These are phyloP conservation scores for Gossypium turneri DNA, from an alignment of 345 rosid genomes.

Conservation along the genomic window DNA sequence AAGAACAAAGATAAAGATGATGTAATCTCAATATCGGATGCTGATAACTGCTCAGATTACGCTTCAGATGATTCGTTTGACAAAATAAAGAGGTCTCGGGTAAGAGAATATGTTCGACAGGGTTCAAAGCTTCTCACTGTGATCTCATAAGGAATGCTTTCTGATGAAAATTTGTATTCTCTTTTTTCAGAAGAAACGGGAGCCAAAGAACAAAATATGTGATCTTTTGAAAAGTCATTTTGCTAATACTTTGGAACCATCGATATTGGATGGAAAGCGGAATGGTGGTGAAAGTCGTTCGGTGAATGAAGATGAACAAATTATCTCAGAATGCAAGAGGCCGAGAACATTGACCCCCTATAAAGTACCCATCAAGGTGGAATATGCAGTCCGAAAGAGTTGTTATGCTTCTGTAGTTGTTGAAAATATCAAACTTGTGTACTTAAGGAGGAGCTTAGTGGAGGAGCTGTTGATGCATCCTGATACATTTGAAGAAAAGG, in stretches of 20 bases:
- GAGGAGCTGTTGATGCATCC: conserved; percentile 32
- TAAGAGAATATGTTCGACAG: neutral
- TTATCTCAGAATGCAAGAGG: conserved; percentile 26
- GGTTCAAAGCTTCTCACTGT: neutral
- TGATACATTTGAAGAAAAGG: conserved; percentile 34
- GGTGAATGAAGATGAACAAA: conserved; percentile 15
- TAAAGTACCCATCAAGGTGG: conserved; percentile 14
- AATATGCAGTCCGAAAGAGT: conserved; percentile 23
- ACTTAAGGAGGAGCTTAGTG: conserved; percentile 49
- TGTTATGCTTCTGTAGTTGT: conserved; percentile 38
- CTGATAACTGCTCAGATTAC: neutral
- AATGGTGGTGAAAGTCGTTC: conserved; percentile 21
- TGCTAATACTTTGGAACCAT: conserved; percentile 24
- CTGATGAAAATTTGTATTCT: conserved; percentile 41
- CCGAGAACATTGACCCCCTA: conserved; percentile 16
- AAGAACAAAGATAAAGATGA: neutral
- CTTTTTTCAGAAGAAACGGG: conserved; percentile 37
- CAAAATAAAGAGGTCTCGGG: neutral
- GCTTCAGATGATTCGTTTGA: neutral
- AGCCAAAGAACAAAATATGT: conserved; percentile 25
- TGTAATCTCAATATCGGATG: neutral
- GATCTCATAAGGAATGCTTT: conserved; percentile 21
- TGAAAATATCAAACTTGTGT: conserved; percentile 49
- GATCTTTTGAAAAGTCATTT: conserved; percentile 36
- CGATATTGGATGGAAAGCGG: neutral